Base-by-base conservation (phyloP, 768 basidiomycete genomes). In the Gloeopeniophorella convolvens region DNA sequence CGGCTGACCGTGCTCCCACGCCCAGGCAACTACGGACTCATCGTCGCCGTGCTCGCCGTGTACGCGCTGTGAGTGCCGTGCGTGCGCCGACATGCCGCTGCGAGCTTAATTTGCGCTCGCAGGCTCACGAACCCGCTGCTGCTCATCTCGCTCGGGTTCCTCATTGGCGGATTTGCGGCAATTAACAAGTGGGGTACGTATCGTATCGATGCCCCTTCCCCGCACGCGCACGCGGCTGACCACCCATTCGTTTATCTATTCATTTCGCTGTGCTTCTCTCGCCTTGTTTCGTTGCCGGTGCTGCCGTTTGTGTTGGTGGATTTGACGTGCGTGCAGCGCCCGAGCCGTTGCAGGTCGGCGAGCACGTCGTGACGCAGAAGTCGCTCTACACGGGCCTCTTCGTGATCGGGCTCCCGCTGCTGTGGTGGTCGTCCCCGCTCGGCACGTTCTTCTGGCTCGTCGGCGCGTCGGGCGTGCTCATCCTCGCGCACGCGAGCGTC, bases 361-460 rank as follows among this genome's bases (percentile, higher is more conserved):
- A 83, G 39, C 81, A 83, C 56, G 76, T 83, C 49, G 72, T 97
- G 58, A 94, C 92, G 8, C 95, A 94, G 65, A 90, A 91, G 66
- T 78, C 82, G 54, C 79, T 95, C 41, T 98, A 96, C 72, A 85
- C 77, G 33, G 81, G 69, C 34, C 84, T 98, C 24, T 94, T 98
- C 70, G 82, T 92, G 57, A 85, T 96, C 62, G 94, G 94, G 40
- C 74, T 96, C 44, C 92, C 92, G 2, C 74, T 97, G 42, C 79
- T 98, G 51, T 90, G 82, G 80, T 68, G 78, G 63, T 70, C 86
- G 5, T 83, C 83, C 24, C 87, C 89, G 5, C 71, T 90, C 60
- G 67, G 73, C 71, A 87, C 89, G 21, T 80, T 97, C 69, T 96
- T 98, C 78, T 95, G 91, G 90, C 76, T 97, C 59, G 83, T 95